Evolutionary conservation across 345 rosid genomes (phyloP).

Genomic region (Camelina hispida): DNA sequence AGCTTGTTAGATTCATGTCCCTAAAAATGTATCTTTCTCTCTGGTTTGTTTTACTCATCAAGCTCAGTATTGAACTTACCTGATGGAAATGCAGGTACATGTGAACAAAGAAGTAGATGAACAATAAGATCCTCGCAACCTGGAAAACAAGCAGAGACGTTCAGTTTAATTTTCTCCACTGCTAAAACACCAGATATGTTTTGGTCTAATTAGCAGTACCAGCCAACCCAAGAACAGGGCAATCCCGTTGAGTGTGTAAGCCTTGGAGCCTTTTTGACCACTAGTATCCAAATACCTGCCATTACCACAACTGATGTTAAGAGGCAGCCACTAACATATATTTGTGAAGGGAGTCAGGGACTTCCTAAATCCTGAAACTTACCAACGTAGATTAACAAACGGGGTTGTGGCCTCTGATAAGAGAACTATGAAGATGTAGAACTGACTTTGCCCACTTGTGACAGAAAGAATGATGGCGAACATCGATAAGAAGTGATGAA

Average conservation of each 20-base stretch:
- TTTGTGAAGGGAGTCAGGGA: no score
- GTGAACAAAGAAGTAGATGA: slow-evolving; percentile 69
- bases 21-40: not conserved
- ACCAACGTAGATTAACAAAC: slow-evolving; percentile 89
- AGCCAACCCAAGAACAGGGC: slow-evolving; percentile 85
- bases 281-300: slow-evolving; percentile 80
- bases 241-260: slow-evolving; percentile 67
- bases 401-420: slow-evolving; percentile 79
- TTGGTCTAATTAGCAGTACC: slow-evolving; percentile 52
- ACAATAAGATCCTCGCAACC: slow-evolving; percentile 79
- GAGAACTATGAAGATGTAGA: slow-evolving; percentile 84
- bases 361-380: no score
- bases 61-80: slow-evolving; percentile 48
- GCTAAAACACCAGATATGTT: slow-evolving; percentile 4
- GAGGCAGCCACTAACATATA: not conserved
- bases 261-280: slow-evolving; percentile 66
- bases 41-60: not conserved
- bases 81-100: slow-evolving; percentile 69
- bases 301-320: not conserved
- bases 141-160: slow-evolving; percentile 40
- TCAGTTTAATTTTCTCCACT: not conserved
- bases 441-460: slow-evolving; percentile 72
- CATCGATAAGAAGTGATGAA: slow-evolving; percentile 84
- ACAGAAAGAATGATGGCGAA: slow-evolving; percentile 68
- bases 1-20: not conserved